Conservation (phyloP, 2,329 filamentous ascomycete genomes). For the Oidium heveae region DNA sequence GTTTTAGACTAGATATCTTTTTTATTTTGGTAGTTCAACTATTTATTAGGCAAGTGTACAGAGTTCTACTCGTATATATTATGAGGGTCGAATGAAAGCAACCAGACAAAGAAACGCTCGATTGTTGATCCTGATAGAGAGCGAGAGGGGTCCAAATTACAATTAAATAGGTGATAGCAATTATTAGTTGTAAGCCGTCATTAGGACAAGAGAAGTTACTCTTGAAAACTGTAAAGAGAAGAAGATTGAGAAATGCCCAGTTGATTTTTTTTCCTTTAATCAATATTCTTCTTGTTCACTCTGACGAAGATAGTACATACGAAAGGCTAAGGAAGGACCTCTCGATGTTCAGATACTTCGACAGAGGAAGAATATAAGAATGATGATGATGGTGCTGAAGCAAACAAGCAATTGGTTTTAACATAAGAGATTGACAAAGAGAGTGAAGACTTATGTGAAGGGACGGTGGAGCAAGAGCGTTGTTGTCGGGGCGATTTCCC, state of each 20-base stretch:
- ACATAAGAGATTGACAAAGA: slow-evolving; percentile 2
- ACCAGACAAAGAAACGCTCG: neutral
- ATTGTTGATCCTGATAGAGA: neutral
- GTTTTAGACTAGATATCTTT: too few relatives aligned
- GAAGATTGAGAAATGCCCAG: too few relatives aligned
- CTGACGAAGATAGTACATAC: slow-evolving; percentile 6
- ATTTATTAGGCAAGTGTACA: neutral
- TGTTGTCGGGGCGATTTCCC: slow-evolving; percentile 10
- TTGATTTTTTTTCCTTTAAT: too few relatives aligned
- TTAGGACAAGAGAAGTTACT: neutral
- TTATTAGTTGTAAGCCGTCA: neutral
- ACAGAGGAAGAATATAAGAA: neutral
- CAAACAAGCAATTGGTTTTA: neutral
- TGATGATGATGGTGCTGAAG: neutral
- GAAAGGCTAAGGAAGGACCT: slow-evolving; percentile 10
- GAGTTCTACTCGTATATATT: neutral
- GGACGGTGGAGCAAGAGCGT: slow-evolving; percentile 3
- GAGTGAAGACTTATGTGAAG: neutral
- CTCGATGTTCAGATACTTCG: slow-evolving; percentile 6
- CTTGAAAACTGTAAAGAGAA: neutral
- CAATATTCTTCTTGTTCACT: slow-evolving; percentile 2
- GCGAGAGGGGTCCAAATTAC: neutral
- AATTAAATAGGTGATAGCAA: neutral
- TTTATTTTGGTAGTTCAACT: neutral
- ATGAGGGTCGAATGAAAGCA: neutral